A percentile compares a stretch with the other conserved stretches of the same genome.
Conservation (phyloP, 2,329 filamentous ascomycete genomes). For the Apiospora aurea region DNA sequence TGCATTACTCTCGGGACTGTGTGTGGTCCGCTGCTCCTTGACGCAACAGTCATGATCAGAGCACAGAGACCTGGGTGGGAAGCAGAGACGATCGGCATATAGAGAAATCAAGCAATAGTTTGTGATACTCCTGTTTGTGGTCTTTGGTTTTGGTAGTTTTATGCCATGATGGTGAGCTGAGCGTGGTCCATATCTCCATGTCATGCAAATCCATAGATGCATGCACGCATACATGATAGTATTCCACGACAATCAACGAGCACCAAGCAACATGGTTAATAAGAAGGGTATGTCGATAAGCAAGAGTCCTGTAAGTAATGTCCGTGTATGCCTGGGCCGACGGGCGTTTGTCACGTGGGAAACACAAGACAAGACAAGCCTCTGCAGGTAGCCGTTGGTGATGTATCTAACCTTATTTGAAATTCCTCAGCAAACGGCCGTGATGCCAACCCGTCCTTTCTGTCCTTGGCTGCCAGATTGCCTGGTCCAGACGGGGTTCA, state of each 20-base stretch:
- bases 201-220: not conserved
- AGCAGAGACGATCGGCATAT: not conserved
- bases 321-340: slow-evolving; percentile 3
- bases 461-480: slow-evolving; percentile 8
- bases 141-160: not conserved
- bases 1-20: not conserved
- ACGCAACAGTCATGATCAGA: not conserved
- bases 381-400: slow-evolving; percentile 46
- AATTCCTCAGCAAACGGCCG: slow-evolving; percentile 42
- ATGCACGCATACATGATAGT: not conserved
- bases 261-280: not conserved
- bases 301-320: not conserved
- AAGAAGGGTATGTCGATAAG: not conserved
- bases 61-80: not conserved
- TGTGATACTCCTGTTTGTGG: not conserved
- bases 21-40: not conserved
- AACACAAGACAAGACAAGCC: slow-evolving; percentile 43
- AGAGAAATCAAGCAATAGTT: slow-evolving; percentile 3
- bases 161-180: not conserved
- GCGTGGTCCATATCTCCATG: not conserved
- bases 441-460: slow-evolving; percentile 33
- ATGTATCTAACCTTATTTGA: slow-evolving; percentile 48
- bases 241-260: not conserved
- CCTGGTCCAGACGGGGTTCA: not conserved
- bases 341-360: slow-evolving; percentile 48